phyloP scores from a whole-genome alignment of 169 alveolate species.

The Eimeria zaria region DNA sequence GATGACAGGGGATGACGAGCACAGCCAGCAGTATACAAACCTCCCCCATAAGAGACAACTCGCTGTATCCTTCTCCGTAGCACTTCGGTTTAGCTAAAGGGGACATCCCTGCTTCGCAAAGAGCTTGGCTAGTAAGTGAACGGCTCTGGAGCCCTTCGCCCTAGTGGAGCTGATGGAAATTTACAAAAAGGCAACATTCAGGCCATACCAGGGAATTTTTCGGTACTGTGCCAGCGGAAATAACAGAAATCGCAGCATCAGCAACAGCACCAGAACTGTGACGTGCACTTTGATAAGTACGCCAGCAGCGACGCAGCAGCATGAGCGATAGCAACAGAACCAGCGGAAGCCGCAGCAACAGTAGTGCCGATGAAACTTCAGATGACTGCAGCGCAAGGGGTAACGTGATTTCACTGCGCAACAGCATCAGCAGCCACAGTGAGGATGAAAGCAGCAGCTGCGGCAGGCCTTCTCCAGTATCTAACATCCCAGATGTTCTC shows the following conservation, averaged over 20 bases:
- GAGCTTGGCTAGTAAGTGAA: neutral
- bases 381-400: slow-evolving; percentile 1
- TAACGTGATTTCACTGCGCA: neutral
- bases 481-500: slow-evolving; percentile 57
- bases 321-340: slow-evolving; percentile 57
- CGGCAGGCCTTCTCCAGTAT: neutral
- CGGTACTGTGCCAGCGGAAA: slow-evolving; percentile 9
- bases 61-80: neutral
- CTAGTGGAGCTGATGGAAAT: neutral
- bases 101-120: neutral
- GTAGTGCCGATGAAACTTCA: slow-evolving; percentile 4
- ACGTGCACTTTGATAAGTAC: slow-evolving; percentile 11
- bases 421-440: slow-evolving; percentile 43
- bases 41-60: neutral
- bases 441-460: slow-evolving; percentile 27
- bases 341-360: slow-evolving; percentile 51
- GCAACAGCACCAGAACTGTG: neutral
- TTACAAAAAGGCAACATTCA: neutral
- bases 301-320: slow-evolving; percentile 34
- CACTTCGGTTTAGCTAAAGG: neutral
- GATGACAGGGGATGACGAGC: neutral
- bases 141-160: neutral
- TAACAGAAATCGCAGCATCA: neutral
- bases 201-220: neutral
- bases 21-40: neutral